Percentiles rank a stretch among this genome's conserved stretches.
These are phyloP conservation scores for Vigna unguiculata DNA, from an alignment of 306 rosid genomes.

Conservation along the genomic window DNA sequence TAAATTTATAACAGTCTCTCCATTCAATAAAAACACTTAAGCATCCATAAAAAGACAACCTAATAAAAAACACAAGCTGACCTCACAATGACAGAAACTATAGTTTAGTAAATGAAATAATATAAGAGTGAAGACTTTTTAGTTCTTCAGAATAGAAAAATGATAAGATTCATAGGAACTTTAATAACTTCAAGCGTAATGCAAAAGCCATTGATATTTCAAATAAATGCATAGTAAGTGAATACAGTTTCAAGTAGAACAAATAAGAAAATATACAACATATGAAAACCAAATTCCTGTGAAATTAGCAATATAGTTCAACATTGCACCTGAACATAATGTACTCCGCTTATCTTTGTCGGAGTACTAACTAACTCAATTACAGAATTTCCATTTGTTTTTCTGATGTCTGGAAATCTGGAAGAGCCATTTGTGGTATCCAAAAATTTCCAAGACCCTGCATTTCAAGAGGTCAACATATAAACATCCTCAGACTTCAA, in stretches of 20 bases:
- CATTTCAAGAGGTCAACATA: constrained; percentile 49
- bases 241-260: constrained; percentile 21
- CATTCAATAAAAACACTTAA: constrained; percentile 16
- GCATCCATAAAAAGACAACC: neutral
- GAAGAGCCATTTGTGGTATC: constrained; percentile 78
- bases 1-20: neutral
- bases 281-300: constrained; percentile 31
- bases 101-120: neutral
- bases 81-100: constrained; percentile 20
- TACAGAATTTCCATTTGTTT: constrained; percentile 75
- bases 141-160: constrained; percentile 8
- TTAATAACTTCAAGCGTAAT: neutral
- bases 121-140: neutral
- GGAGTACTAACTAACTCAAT: constrained; percentile 85
- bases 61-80: neutral
- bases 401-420: constrained; percentile 80
- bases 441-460: constrained; percentile 84
- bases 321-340: constrained; percentile 84
- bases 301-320: constrained; percentile 36
- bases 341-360: constrained; percentile 94
- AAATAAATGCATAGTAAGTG: neutral
- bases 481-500: constrained; percentile 30
- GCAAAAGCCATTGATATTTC: constrained; percentile 1
- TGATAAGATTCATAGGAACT: neutral
- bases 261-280: constrained; percentile 23